Evolutionary conservation across 1,284 basidiomycete genomes (phyloP), one percentile per base, ranked within the genome.

Genomic region (Sporisorium scitamineum): DNA sequence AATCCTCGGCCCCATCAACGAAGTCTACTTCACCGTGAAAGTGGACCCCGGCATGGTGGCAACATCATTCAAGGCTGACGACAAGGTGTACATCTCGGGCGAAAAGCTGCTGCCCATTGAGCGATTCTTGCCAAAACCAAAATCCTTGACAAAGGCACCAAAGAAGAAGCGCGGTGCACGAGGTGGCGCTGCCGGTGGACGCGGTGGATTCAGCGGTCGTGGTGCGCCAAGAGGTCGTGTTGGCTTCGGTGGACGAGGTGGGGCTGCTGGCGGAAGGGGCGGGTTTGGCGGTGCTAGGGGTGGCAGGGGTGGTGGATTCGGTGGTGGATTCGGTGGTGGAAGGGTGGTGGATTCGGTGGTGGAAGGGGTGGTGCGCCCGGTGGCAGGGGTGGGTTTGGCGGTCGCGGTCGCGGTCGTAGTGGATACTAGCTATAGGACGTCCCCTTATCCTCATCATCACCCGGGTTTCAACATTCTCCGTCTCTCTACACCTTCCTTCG

Each of bases 81-180:
- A 99, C 88, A 98, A 97, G 86, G 94, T 99, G 48, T 99, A 93
- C 87, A 98, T 99, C 82, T 93, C 90, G 48, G 92, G 92, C 44
- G 97, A 99, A 88, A 98, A 98, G 87, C 90, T 99, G 47, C 88
- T 99, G 52, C 97, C 97, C 9, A 92, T 99, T 71, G 97, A 99
- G 80, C 89, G 97, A 68, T 99, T 99, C 88, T 88, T 99, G 77
- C 97, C 97, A 4, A 99, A 96, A 88, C 96, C 97, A 57, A 98
- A 97, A 88, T 55, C 57, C 14, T 53, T 80, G 22, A 58, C 64
- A 39, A 83, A 83, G 66, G 79, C 68, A 9, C 74, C 67, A 20
- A 69, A 68, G 69, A 76, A 72, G 69, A 76, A 76, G 52, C 77
- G 76, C 31, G 80, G 78, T 44, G 70, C 60, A 37, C 67, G 78